Conservation (phyloP, 2,329 filamentous ascomycete genomes). For the Peltaster fructicola region DNA sequence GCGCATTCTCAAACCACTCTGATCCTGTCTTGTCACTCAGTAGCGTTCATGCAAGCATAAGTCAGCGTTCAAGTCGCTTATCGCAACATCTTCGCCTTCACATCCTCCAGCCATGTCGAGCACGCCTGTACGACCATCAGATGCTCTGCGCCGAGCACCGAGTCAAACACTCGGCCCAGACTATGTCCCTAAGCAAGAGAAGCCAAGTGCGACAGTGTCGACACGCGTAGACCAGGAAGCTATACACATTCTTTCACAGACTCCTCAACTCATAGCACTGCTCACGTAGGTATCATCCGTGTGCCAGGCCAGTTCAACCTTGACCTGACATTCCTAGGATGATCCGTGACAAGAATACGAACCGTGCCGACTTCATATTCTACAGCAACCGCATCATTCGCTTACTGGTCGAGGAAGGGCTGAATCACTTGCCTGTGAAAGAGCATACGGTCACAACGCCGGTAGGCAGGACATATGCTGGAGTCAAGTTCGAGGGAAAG, state of each 20-base stretch:
- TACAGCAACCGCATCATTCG: slow-evolving; percentile 98
- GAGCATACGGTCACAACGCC: slow-evolving; percentile 82
- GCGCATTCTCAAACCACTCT: too few relatives aligned
- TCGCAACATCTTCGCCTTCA: too few relatives aligned
- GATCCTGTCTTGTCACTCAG: too few relatives aligned
- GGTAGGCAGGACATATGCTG: slow-evolving; percentile 71
- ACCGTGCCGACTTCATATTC: slow-evolving; percentile 94
- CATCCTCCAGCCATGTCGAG: slow-evolving; percentile 5
- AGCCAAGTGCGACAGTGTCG: slow-evolving; percentile 58
- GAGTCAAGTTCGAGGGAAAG: slow-evolving; percentile 90
- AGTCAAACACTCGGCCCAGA: slow-evolving; percentile 57
- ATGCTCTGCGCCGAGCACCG: slow-evolving; percentile 19
- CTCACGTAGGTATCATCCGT: slow-evolving; percentile 57
- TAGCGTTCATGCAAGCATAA: too few relatives aligned
- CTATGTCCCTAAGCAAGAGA: slow-evolving; percentile 59
- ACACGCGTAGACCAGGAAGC: slow-evolving; percentile 66
- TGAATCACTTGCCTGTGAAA: slow-evolving; percentile 88
- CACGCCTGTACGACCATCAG: slow-evolving; percentile 1
- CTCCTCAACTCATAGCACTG: slow-evolving; percentile 89
- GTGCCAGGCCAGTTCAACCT: not conserved
- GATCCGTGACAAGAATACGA: slow-evolving; percentile 81
- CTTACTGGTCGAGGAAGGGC: slow-evolving; percentile 83
- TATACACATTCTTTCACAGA: slow-evolving; percentile 79
- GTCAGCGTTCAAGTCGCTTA: too few relatives aligned
- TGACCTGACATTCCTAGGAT: slow-evolving; percentile 40